Evolutionary conservation across 2,329 filamentous ascomycete species (phyloP).

Genomic region (Cyphellophora europaea): DNA sequence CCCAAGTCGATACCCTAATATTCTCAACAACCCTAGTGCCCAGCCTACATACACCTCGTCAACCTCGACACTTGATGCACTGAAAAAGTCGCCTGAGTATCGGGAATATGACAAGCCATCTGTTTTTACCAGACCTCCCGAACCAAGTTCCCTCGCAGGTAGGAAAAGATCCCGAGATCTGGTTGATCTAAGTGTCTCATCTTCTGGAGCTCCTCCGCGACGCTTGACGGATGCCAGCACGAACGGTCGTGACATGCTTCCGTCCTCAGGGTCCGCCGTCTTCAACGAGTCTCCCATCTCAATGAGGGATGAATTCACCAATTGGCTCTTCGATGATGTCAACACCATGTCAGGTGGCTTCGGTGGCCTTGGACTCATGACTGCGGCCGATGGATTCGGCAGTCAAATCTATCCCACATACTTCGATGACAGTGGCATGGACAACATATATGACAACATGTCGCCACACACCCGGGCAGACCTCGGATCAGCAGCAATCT

Average conservation of each 20-base stretch:
- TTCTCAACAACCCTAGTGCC: neutral
- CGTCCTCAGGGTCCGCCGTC: neutral
- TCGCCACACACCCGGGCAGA: slow-evolving; percentile 61
- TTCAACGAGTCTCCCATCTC: slow-evolving; percentile 48
- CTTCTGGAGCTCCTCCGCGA: neutral
- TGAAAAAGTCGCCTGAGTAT: neutral
- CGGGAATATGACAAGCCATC: neutral
- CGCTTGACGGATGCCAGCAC: neutral
- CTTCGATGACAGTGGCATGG: slow-evolving; percentile 46
- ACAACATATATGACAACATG: slow-evolving; percentile 83
- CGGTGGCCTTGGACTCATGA: slow-evolving; percentile 29
- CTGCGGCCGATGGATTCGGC: slow-evolving; percentile 37
- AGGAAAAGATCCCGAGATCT: neutral
- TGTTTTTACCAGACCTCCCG: neutral
- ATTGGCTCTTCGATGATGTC: slow-evolving; percentile 69
- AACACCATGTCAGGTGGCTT: slow-evolving; percentile 41
- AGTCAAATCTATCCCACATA: slow-evolving; percentile 14
- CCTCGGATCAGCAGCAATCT: slow-evolving; percentile 36
- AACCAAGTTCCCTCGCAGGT: neutral
- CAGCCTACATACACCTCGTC: neutral
- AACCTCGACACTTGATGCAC: neutral
- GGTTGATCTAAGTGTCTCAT: neutral
- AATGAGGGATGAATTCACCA: slow-evolving; percentile 78
- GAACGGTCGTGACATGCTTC: neutral
- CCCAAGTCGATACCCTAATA: neutral